A percentile compares a stretch with the other conserved stretches of the same genome.
phyloP scores from a whole-genome alignment of 768 basidiomycete species.

The Podaxis carcinomalis region DNA sequence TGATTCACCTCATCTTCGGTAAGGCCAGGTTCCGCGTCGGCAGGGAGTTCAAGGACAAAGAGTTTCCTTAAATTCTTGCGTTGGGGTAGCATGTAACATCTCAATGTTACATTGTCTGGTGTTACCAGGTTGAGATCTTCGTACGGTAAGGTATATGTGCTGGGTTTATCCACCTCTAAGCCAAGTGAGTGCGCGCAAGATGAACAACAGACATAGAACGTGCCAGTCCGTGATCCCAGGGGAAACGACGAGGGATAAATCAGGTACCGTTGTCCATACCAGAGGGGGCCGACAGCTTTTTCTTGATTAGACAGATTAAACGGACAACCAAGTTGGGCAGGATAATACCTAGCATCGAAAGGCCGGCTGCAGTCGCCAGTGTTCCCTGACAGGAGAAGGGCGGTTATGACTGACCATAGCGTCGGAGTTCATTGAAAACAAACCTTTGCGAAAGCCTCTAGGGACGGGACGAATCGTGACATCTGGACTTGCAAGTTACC shows the following conservation, averaged over 20 bases:
- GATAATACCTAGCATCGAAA: conserved; percentile 49
- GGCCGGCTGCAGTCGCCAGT: conserved; percentile 50
- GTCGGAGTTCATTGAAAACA: background rate
- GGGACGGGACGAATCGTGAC: conserved; percentile 37
- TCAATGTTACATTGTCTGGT: conserved; percentile 65
- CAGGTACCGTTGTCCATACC: conserved; percentile 82
- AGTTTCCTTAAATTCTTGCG: conserved; percentile 47
- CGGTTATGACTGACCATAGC: background rate
- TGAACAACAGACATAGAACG: conserved; percentile 8
- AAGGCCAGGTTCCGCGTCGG: conserved; percentile 28
- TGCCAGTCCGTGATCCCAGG: conserved; percentile 75
- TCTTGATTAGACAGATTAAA: background rate
- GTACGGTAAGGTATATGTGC: conserved; percentile 67
- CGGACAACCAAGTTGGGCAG: conserved; percentile 3
- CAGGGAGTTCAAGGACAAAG: conserved; percentile 21
- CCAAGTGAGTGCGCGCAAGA: background rate
- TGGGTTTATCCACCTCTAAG: conserved; percentile 68
- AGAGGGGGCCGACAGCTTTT: conserved; percentile 71
- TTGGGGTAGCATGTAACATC: conserved; percentile 75
- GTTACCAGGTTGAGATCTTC: conserved; percentile 71
- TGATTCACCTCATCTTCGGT: conserved; percentile 55
- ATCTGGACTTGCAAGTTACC: conserved; percentile 15
- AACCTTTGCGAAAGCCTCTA: conserved; percentile 47
- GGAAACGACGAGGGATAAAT: conserved; percentile 87
- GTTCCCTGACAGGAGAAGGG: conserved; percentile 35